A percentile compares a stretch with the other conserved stretches of the same genome.
These are phyloP conservation scores for Xerophyta viscosa DNA, from an alignment of 106 monocot species.

Conservation along the genomic window DNA sequence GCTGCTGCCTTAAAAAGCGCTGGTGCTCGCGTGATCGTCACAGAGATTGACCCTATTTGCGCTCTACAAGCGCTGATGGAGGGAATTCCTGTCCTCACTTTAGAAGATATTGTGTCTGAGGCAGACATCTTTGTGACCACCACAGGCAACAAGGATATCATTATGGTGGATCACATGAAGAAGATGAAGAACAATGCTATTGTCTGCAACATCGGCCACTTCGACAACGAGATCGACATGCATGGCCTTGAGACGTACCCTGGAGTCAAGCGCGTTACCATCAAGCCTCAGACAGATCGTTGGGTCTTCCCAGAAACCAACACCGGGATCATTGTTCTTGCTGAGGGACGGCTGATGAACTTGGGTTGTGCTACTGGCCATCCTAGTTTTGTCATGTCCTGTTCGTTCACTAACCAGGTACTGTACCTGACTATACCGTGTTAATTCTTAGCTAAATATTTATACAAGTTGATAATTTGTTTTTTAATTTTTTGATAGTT, in stretches of 20 bases:
- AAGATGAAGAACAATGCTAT: constrained; percentile 99
- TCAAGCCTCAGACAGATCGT: constrained; percentile 85
- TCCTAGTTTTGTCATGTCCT: constrained; percentile 93
- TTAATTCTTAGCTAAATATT: too few species aligned
- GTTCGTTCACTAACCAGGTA: constrained; percentile 93
- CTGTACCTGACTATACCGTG: background rate
- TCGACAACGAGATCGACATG: constrained; percentile 96
- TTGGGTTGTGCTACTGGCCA: constrained; percentile 81
- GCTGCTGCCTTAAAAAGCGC: constrained; percentile 83
- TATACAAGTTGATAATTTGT: too few species aligned
- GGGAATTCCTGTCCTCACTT: constrained; percentile 57
- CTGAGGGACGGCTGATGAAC: constrained; percentile 86
- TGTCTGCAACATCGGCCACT: constrained; percentile 92
- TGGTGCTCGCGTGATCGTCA: constrained; percentile 72
- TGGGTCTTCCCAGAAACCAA: constrained; percentile 89
- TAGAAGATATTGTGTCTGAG: constrained; percentile 60
- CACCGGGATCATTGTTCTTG: constrained; percentile 63
- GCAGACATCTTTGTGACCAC: constrained; percentile 87
- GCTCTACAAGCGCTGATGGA: constrained; percentile 88
- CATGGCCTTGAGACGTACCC: constrained; percentile 69
- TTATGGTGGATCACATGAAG: constrained; percentile 88
- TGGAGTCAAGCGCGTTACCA: constrained; percentile 79
- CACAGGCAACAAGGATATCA: constrained; percentile 95
- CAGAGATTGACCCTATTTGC: constrained; percentile 87
- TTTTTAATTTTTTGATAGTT: too few species aligned